Conservation (phyloP, 75 land plant species). For the Pinus albicaulis region DNA sequence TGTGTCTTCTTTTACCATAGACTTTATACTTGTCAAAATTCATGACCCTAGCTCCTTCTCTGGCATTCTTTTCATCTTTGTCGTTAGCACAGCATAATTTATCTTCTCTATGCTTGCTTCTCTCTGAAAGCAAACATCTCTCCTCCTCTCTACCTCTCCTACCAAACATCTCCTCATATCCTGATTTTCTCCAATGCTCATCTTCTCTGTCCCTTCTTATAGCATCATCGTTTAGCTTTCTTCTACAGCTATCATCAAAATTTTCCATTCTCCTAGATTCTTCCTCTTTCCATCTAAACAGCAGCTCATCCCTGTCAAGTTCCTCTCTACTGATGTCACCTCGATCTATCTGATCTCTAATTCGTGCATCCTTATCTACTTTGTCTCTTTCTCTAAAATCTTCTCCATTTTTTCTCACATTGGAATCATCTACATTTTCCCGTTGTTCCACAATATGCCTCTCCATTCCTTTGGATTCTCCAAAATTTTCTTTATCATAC, state of each 20-base stretch:
- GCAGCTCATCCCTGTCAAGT: constrained; percentile 43
- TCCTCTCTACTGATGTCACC: constrained; percentile 34
- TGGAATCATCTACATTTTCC: constrained; percentile 20
- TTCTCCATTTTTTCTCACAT: constrained; percentile 12
- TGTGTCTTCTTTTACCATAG: constrained; percentile 25
- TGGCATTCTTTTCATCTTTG: constrained; percentile 10
- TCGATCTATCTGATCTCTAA: constrained; percentile 24
- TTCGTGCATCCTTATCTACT: constrained; percentile 33
- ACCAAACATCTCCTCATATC: constrained; percentile 25
- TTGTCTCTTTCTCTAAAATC: background rate
- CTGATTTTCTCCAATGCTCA: constrained; percentile 29
- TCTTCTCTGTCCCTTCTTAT: constrained; percentile 47
- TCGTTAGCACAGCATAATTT: constrained; percentile 14
- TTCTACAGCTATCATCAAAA: constrained; percentile 34
- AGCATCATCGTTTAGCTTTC: constrained; percentile 34
- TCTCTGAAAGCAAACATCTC: constrained; percentile 6
- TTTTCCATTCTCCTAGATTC: constrained; percentile 32
- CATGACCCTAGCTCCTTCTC: constrained; percentile 25
- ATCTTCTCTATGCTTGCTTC: constrained; percentile 35
- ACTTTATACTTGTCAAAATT: constrained; percentile 23
- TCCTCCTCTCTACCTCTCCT: constrained; percentile 44
- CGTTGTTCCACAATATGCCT: constrained; percentile 10
- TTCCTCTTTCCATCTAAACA: constrained; percentile 36
- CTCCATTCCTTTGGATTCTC: constrained; percentile 33
- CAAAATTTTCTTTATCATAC: constrained; percentile 29